phyloP scores from a whole-genome alignment of 176 grass and related monocot genomes.

The Musa itinerans region DNA sequence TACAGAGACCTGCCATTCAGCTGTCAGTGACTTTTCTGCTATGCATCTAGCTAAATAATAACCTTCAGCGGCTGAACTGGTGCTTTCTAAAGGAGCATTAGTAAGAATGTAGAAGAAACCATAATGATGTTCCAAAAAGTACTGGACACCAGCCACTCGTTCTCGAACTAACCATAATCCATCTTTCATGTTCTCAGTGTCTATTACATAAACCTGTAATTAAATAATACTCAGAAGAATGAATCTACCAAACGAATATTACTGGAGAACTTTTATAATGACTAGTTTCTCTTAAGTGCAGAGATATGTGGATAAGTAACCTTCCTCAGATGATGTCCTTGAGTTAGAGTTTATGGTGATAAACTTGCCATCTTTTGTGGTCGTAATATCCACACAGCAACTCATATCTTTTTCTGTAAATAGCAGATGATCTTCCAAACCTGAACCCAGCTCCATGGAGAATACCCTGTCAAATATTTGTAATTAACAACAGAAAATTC shows the following conservation, averaged over 20 bases:
- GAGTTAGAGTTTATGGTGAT: constrained; percentile 85
- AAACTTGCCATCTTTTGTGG: constrained; percentile 95
- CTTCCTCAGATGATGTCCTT: constrained; percentile 94
- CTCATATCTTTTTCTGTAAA: constrained; percentile 73
- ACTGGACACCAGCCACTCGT: constrained; percentile 66
- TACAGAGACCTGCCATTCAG: constrained; percentile 62
- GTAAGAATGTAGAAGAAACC: constrained; percentile 97
- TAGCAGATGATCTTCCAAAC: constrained; percentile 32
- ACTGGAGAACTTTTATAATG: background rate
- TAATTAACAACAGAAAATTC: background rate
- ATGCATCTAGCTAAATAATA: constrained; percentile 72
- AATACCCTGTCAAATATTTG: constrained; percentile 52
- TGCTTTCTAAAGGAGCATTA: constrained; percentile 47
- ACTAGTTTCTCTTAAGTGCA: background rate
- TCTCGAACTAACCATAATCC: constrained; percentile 60
- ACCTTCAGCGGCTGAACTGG: constrained; percentile 34
- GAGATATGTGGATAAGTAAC: constrained; percentile 38
- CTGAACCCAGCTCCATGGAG: constrained; percentile 55
- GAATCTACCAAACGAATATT: constrained; percentile 24
- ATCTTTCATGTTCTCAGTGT: constrained; percentile 49
- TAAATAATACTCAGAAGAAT: constrained; percentile 13
- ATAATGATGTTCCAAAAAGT: constrained; percentile 90
- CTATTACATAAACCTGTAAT: constrained; percentile 79
- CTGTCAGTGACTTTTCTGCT: constrained; percentile 57
- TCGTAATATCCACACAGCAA: constrained; percentile 77